These are phyloP conservation scores for Termitomyces sp. DNA, from an alignment of 768 basidiomycete species.

Conservation along the genomic window DNA sequence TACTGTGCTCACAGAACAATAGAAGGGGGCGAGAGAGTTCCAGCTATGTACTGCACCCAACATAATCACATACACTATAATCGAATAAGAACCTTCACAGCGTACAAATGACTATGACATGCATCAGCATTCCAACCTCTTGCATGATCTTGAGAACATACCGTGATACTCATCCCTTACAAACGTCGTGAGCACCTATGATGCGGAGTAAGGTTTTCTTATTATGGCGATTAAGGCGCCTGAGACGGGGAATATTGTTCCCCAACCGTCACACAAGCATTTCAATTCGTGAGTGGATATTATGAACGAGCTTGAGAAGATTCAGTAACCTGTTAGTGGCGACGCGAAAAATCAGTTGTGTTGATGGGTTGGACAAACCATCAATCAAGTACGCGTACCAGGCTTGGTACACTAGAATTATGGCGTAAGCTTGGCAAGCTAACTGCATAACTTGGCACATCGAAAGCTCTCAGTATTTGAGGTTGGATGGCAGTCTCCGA, in stretches of 20 bases:
- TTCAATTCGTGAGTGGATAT: not conserved
- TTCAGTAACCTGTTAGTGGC: not conserved
- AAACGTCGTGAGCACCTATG: not conserved
- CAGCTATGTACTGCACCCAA: not conserved
- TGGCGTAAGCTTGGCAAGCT: no score
- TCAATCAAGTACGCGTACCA: not conserved
- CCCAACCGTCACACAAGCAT: not conserved
- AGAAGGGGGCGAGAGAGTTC: not conserved
- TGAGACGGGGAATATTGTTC: not conserved
- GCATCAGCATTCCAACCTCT: not conserved
- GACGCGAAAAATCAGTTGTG: not conserved
- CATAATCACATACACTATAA: not conserved
- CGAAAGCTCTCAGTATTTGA: no score
- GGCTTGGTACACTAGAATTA: not conserved
- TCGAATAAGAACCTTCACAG: not conserved
- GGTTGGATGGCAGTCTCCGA: no score
- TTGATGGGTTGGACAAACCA: not conserved
- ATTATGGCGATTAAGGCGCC: not conserved
- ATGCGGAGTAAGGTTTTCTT: not conserved
- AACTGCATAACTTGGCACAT: no score
- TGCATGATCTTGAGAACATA: not conserved
- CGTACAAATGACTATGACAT: not conserved
- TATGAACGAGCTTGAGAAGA: not conserved
- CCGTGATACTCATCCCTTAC: not conserved
- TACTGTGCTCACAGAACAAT: not conserved